Base-by-base conservation (phyloP, 495 filamentous ascomycete species). In the Parathielavia appendiculata region DNA sequence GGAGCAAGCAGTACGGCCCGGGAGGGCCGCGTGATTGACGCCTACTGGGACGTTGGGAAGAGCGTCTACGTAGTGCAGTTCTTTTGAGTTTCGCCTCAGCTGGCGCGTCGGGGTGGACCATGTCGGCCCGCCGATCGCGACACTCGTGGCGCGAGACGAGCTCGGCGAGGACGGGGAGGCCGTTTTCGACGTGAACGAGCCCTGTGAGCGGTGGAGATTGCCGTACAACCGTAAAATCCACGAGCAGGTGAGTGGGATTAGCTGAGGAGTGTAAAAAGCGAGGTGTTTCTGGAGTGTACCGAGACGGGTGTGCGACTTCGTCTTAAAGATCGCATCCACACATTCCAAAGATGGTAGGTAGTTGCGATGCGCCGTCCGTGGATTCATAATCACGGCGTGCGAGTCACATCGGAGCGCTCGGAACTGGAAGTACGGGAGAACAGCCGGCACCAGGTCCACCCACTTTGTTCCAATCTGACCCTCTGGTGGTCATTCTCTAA, bases 11-110 rank as follows among this genome's bases (percentile, higher is more conserved):
- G 43, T 12, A 45, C 43, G 43, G 43, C 43, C n/a, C 13, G n/a
- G 17, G 43, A 45, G 43, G 43, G 43, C 43, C 10, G 43, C 19
- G 43, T 4, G 17, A 45, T 45, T 19, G 43, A 45, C 43, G 43
- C 43, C 17, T 45, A 45, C 10, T 45, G 43, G 43, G 43, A 45
- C 4, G 14, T 45, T 19, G 43, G 4, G 43, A 19, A 45, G 17
- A 17, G 4, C 4, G 43, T 45, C 43, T 45, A n/a, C 43, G 43
- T 45, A 3, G 43, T 45, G 43, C 43, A 45, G 43, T 45, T 45
- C 43, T 45, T n/a, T 45, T n/a, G 43, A 45, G n/a, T 45, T 45
- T 19, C 43, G 43, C 43, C 43, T 45, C 20, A 45, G 19, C n/a
- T 45, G 43, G 43, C 10, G 43, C 43, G 43, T 45, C 17, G 43